Evolutionary conservation across 495 filamentous ascomycete species (phyloP), one percentile per base, ranked within the genome.

Genomic region (Cudoniella acicularis): DNA sequence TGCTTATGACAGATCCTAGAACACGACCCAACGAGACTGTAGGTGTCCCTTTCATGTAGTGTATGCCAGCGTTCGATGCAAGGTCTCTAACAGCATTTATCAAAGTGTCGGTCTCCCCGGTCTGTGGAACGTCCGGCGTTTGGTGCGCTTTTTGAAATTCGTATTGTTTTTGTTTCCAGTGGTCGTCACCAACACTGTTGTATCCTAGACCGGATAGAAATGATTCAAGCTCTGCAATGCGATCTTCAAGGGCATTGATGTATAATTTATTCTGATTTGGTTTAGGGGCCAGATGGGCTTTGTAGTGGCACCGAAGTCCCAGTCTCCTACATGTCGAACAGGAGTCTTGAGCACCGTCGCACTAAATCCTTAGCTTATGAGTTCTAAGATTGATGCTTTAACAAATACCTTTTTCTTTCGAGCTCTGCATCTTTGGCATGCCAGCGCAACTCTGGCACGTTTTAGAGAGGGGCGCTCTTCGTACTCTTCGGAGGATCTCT

Each of bases 221-320:
- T 10, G 58, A 52, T 26, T 71, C 69, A 24, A 71, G 54, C 49
- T 71, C 67, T 2, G 69, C 65, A 17, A 71, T 50, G 24, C 69
- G 69, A 18, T 70, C 61, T 51, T 71, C 69, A 1, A 71, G 60
- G 20, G 69, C 69, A 30, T 67, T 71, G 60, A 71, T 70, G 51
- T 71, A 71, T 6, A 70, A 49, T 24, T 70, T 70, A 53, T 65
- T 66, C 47, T 71, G 67, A 1, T 67, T 63, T 1, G 69, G 63
- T 11, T 66, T 64, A 8, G 64, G 67, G 22, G 68, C 59, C 11
- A 65, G 62, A 1, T 67, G 67, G 10, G 69, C 63, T 25, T 70
- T 59, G 25, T 71, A 71, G 11, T 66, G 63, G 45, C 69, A 71
- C 53, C 70, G 67, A 30, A 70, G 52, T 3, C 62, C 65, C 17